These are phyloP conservation scores for Piper betle DNA, from an alignment of 164 flowering plant species.

Conservation along the genomic window DNA sequence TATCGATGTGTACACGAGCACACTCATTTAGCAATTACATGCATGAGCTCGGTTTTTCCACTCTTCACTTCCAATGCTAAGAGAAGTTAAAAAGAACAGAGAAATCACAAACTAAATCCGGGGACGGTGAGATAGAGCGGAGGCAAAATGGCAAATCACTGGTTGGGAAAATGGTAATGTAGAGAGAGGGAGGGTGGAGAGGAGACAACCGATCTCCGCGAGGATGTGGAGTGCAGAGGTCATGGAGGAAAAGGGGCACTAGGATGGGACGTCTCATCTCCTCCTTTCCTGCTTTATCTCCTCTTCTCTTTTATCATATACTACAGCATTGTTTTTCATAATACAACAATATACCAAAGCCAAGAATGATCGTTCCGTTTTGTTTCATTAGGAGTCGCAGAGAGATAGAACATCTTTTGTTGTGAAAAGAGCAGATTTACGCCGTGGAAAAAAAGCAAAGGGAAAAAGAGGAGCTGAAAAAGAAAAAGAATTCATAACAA, in stretches of 20 bases:
- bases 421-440: background rate
- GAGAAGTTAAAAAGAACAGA: background rate
- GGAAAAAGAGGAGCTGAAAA: background rate
- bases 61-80: too few species aligned
- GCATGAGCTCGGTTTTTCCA: background rate
- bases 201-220: slow-evolving; percentile 10
- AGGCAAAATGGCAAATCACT: background rate
- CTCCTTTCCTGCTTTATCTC: background rate
- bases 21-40: slow-evolving; percentile 12
- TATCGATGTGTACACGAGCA: slow-evolving; percentile 5
- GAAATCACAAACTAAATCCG: background rate
- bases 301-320: background rate
- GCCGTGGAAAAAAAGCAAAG: background rate
- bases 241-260: background rate
- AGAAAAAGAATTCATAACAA: too few species aligned
- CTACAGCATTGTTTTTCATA: background rate
- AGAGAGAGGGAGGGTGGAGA: background rate
- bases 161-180: too few species aligned
- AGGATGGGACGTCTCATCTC: slow-evolving; percentile 8
- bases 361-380: background rate
- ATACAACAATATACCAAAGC: background rate
- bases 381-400: background rate
- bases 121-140: background rate
- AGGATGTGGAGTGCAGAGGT: background rate
- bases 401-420: background rate